A percentile compares a stretch with the other conserved stretches of the same genome.
Conservation (phyloP, 2,329 filamentous ascomycete species). For the Orbilia ellipsospora region DNA sequence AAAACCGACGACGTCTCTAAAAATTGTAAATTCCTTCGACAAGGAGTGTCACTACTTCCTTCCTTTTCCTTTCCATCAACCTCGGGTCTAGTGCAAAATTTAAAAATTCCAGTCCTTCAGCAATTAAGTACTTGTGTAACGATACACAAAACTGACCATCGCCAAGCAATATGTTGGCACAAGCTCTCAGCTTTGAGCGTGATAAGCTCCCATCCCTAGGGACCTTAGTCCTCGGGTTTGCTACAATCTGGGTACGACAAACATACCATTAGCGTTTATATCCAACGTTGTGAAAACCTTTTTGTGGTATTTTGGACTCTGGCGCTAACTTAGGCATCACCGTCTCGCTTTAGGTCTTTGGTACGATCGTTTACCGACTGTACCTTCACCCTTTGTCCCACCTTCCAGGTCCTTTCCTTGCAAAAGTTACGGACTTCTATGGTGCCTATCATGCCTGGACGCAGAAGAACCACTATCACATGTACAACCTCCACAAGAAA, state of each 20-base stretch:
- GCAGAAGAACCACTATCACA: slow-evolving; percentile 78
- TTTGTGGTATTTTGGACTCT: no score
- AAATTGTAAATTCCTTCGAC: not conserved
- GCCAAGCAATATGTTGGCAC: slow-evolving; percentile 21
- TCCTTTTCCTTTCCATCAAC: not conserved
- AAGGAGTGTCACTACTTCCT: not conserved
- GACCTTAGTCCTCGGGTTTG: slow-evolving; percentile 7
- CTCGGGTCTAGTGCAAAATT: not conserved
- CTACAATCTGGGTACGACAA: slow-evolving; percentile 5
- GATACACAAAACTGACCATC: not conserved
- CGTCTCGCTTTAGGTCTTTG: not conserved
- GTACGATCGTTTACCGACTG: slow-evolving; percentile 65
- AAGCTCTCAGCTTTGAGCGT: slow-evolving; percentile 11
- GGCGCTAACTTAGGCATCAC: not conserved
- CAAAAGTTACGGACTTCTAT: slow-evolving; percentile 70
- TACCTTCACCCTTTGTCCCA: slow-evolving; percentile 74
- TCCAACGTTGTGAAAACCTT: not conserved
- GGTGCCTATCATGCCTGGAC: slow-evolving; percentile 78
- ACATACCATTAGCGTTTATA: not conserved
- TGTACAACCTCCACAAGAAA: slow-evolving; percentile 75
- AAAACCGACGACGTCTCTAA: not conserved
- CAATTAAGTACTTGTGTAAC: not conserved
- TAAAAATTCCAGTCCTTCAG: no score
- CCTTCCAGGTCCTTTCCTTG: slow-evolving; percentile 73
- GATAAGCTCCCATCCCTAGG: slow-evolving; percentile 10